These are phyloP conservation scores for Cucurbita moschata DNA, from an alignment of 306 rosid species.

Conservation along the genomic window DNA sequence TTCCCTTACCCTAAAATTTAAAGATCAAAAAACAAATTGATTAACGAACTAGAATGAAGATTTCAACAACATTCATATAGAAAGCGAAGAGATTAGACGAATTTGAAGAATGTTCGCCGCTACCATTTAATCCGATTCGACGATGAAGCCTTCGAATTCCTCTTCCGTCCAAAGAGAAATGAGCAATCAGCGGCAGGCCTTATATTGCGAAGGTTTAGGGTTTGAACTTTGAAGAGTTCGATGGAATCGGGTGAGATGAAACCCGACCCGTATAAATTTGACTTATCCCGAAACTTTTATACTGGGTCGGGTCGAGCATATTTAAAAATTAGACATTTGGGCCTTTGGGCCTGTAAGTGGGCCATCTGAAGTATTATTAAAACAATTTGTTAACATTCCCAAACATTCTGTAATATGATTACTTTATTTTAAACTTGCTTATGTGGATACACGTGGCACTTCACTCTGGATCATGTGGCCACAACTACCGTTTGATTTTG, in stretches of 20 bases:
- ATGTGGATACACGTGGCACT: no score
- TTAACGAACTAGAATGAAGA: neutral
- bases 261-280: neutral
- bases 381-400: no score
- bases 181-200: neutral
- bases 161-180: neutral
- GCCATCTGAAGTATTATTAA: no score
- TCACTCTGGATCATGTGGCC: no score
- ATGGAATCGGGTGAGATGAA: neutral
- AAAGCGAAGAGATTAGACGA: neutral
- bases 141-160: neutral
- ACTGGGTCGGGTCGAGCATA: neutral
- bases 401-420: no score
- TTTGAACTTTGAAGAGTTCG: neutral
- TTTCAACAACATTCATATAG: neutral
- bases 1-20: constrained; percentile 71
- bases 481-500: no score
- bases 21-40: neutral
- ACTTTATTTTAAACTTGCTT: no score
- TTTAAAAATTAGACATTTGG: no score
- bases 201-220: constrained; percentile 7
- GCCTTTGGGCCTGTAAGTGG: neutral
- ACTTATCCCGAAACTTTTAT: no score
- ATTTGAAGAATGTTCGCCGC: neutral
- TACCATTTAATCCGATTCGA: constrained; percentile 37